phyloP scores from a whole-genome alignment of 164 flowering plant genomes.

The Piper longum region DNA sequence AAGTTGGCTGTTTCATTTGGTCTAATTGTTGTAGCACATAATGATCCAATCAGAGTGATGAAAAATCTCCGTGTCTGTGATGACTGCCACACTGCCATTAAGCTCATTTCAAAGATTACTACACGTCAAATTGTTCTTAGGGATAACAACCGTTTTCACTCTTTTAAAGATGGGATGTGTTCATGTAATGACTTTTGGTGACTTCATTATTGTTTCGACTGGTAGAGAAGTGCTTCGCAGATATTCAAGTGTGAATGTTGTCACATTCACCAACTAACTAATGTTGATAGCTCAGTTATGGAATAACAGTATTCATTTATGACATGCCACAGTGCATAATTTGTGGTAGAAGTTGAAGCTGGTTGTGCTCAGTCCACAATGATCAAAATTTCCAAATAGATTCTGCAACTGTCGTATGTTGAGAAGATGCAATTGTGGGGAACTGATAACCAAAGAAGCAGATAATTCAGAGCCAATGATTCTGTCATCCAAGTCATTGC shows the following conservation, averaged over 20 bases:
- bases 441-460: not conserved
- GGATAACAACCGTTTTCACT: slow-evolving; percentile 20
- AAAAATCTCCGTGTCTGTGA: slow-evolving; percentile 25
- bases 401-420: too few species aligned
- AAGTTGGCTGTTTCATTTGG: slow-evolving; percentile 25
- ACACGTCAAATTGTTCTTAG: slow-evolving; percentile 17
- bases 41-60: slow-evolving; percentile 11
- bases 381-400: too few species aligned
- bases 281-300: too few species aligned
- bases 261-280: too few species aligned
- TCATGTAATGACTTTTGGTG: slow-evolving; percentile 28
- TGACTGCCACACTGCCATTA: slow-evolving; percentile 21
- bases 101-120: slow-evolving; percentile 17
- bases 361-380: too few species aligned
- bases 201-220: not conserved
- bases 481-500: not conserved
- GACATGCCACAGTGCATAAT: too few species aligned
- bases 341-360: too few species aligned
- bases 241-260: too few species aligned
- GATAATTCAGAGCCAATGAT: not conserved
- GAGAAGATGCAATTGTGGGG: not conserved
- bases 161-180: slow-evolving; percentile 18
- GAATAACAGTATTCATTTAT: too few species aligned
- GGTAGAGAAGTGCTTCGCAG: too few species aligned
- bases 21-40: slow-evolving; percentile 10